Evolutionary conservation across 2,329 filamentous ascomycete species (phyloP).

Genomic region (Phyllosticta citrichinensis): DNA sequence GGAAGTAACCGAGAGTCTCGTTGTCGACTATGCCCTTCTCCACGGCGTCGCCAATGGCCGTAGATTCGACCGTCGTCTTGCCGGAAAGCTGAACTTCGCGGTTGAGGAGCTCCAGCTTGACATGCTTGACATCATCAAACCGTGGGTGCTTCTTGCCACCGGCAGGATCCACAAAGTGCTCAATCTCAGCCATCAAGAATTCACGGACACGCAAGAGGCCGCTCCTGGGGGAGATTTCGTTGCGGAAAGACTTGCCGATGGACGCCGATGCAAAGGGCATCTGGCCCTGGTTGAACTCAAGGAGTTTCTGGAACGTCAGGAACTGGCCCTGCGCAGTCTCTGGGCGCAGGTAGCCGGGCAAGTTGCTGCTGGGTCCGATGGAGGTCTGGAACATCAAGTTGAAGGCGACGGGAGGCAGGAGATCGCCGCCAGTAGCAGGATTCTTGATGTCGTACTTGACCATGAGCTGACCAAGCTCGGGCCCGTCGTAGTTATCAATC

Average conservation of each 20-base stretch:
- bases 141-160: conserved; percentile 89
- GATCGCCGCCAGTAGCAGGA: conserved; percentile 65
- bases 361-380: conserved; percentile 84
- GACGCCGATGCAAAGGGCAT: conserved; percentile 98
- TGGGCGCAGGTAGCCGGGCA: conserved; percentile 75
- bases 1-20: conserved; percentile 95
- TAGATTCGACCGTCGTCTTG: conserved; percentile 62
- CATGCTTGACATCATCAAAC: conserved; percentile 74
- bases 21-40: conserved; percentile 79
- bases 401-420: conserved; percentile 77
- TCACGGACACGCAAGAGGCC: conserved; percentile 91
- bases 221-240: conserved; percentile 89
- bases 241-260: conserved; percentile 95
- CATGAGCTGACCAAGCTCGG: conserved; percentile 79
- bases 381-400: conserved; percentile 98
- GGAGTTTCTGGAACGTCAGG: conserved; percentile 89
- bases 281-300: conserved; percentile 88
- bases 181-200: conserved; percentile 98
- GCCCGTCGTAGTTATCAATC: conserved; percentile 90
- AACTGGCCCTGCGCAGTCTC: conserved; percentile 99
- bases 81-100: conserved; percentile 78
- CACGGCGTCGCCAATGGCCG: conserved; percentile 81
- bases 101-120: conserved; percentile 76
- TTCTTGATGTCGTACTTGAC: conserved; percentile 86
- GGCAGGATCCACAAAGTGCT: conserved; percentile 93